These are phyloP conservation scores for Diaporthe ampelina DNA, from an alignment of 2,329 filamentous ascomycete genomes.

Conservation along the genomic window DNA sequence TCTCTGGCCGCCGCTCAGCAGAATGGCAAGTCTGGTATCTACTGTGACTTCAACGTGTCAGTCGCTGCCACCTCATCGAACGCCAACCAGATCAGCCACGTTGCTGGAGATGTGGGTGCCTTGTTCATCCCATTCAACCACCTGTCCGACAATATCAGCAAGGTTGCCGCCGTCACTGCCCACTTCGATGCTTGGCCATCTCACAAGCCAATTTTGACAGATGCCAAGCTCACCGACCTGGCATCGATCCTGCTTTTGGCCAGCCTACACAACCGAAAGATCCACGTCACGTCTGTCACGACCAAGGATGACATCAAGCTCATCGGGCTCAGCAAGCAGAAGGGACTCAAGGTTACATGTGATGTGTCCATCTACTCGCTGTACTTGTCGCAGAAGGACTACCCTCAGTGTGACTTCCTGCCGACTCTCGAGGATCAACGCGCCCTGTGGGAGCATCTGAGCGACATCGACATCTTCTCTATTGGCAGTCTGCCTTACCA, in stretches of 20 bases:
- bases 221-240: conserved; percentile 84
- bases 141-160: conserved; percentile 85
- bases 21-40: conserved; percentile 76
- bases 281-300: conserved; percentile 86
- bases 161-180: conserved; percentile 82
- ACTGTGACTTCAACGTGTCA: conserved; percentile 86
- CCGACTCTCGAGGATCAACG: conserved; percentile 78
- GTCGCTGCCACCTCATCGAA: conserved; percentile 81
- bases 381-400: conserved; percentile 80
- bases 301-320: conserved; percentile 84
- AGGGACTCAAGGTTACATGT: conserved; percentile 86
- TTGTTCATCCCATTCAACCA: conserved; percentile 88
- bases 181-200: conserved; percentile 85
- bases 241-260: conserved; percentile 85
- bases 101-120: conserved; percentile 81
- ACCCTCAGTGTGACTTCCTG: conserved; percentile 75
- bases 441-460: conserved; percentile 80
- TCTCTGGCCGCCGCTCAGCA: conserved; percentile 80
- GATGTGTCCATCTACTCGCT: conserved; percentile 86
- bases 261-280: conserved; percentile 82
- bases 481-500: conserved; percentile 85
- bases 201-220: conserved; percentile 85
- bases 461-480: conserved; percentile 83
- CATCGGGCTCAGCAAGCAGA: conserved; percentile 83
- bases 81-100: conserved; percentile 79